phyloP scores from a whole-genome alignment of 2,329 filamentous ascomycete genomes.

The Pleoardoris graminearum region DNA sequence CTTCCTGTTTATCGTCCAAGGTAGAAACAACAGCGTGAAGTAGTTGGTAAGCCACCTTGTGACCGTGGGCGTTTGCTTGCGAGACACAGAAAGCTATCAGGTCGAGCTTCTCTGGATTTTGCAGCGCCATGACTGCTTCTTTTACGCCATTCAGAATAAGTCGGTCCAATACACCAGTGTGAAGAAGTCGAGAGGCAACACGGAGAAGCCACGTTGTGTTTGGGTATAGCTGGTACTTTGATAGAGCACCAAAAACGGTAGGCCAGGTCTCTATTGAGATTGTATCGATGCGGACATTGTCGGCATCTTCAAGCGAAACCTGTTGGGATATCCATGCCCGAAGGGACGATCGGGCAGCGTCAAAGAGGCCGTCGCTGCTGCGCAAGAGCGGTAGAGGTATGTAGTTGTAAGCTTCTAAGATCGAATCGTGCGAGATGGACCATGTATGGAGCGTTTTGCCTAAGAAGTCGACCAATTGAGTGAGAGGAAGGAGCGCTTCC shows the following conservation, averaged over 20 bases:
- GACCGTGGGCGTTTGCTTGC: slow-evolving; percentile 2
- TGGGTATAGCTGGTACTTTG: slow-evolving; percentile 30
- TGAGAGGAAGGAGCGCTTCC: slow-evolving; percentile 21
- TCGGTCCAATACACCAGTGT: slow-evolving; percentile 7
- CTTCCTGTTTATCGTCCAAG: slow-evolving; percentile 30
- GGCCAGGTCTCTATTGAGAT: slow-evolving; percentile 8
- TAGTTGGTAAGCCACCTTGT: slow-evolving; percentile 25
- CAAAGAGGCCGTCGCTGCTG: slow-evolving; percentile 18
- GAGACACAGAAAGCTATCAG: slow-evolving; percentile 22
- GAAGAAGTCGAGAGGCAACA: slow-evolving; percentile 27
- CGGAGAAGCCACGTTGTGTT: slow-evolving; percentile 25
- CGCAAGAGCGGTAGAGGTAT: slow-evolving; percentile 22
- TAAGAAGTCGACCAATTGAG: slow-evolving; percentile 30
- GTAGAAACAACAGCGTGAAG: slow-evolving; percentile 33
- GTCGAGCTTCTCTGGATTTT: slow-evolving; percentile 17
- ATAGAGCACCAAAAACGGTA: slow-evolving; percentile 22
- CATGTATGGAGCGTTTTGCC: slow-evolving; percentile 17
- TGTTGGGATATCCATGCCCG: slow-evolving; percentile 23
- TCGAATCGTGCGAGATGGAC: slow-evolving; percentile 15
- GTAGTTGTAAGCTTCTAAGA: slow-evolving; percentile 37
- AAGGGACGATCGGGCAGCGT: slow-evolving; percentile 22
- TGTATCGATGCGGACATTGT: neutral
- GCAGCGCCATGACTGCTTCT: slow-evolving; percentile 13
- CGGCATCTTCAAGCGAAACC: neutral
- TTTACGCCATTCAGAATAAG: slow-evolving; percentile 17